phyloP scores from a whole-genome alignment of 208 protist species.

The Angomonas deanei region DNA sequence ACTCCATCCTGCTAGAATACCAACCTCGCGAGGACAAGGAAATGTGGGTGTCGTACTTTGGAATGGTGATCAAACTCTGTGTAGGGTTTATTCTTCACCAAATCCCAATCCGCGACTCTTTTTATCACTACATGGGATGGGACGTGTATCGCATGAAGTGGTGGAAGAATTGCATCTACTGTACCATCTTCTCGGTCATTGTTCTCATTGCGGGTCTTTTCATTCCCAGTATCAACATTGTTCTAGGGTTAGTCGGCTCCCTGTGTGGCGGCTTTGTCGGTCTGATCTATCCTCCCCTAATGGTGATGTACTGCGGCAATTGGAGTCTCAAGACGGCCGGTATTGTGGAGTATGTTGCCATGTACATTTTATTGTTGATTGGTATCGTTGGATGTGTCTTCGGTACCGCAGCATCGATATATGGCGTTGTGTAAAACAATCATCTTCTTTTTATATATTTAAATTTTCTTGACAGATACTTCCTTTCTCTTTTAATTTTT shows the following conservation, averaged over 20 bases:
- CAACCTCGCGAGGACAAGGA: constrained; percentile 46
- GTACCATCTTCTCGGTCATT: constrained; percentile 25
- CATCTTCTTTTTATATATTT: constrained; percentile 2
- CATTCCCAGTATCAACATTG: constrained; percentile 51
- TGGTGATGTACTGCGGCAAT: constrained; percentile 61
- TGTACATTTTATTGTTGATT: constrained; percentile 46
- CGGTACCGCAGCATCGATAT: constrained; percentile 46
- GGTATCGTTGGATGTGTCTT: constrained; percentile 60
- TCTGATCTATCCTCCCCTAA: constrained; percentile 66
- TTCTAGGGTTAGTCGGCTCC: constrained; percentile 67
- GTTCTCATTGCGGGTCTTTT: constrained; percentile 61
- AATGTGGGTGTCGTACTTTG: constrained; percentile 45
- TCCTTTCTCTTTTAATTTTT: not conserved
- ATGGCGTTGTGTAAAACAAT: constrained; percentile 13
- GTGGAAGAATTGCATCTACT: constrained; percentile 44
- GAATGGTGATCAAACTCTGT: constrained; percentile 59
- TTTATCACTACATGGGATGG: constrained; percentile 43
- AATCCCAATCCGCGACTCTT: constrained; percentile 56
- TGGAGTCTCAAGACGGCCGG: constrained; percentile 29
- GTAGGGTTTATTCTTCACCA: constrained; percentile 55
- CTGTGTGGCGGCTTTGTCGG: constrained; percentile 62
- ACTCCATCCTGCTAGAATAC: constrained; percentile 52
- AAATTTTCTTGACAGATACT: not conserved
- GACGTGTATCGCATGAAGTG: constrained; percentile 36
- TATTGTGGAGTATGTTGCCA: constrained; percentile 35